Evolutionary conservation across 2,329 filamentous ascomycete genomes (phyloP).

Genomic region (Colletotrichum gigasporum): DNA sequence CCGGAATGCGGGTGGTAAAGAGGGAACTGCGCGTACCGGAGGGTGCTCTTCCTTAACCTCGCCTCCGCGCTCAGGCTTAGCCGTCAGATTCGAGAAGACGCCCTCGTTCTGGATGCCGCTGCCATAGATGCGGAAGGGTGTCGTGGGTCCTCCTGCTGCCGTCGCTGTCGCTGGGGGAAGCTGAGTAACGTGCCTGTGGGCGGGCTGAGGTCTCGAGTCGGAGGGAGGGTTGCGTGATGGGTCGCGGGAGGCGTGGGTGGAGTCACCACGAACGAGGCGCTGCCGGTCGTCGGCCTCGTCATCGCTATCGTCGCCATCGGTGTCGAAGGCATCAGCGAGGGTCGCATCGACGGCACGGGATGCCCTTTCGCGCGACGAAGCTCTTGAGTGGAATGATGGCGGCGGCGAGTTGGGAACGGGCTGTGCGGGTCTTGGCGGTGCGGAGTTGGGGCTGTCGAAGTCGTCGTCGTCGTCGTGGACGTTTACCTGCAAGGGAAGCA

Average conservation of each 20-base stretch:
- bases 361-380: conserved; percentile 63
- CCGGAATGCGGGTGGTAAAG: neutral
- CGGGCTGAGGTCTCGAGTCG: conserved; percentile 32
- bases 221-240: conserved; percentile 30
- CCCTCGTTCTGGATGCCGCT: conserved; percentile 87
- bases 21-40: conserved; percentile 72
- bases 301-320: conserved; percentile 79
- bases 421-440: conserved; percentile 40
- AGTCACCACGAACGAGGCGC: conserved; percentile 79
- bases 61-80: conserved; percentile 84
- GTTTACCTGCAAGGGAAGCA: conserved; percentile 57
- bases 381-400: conserved; percentile 89
- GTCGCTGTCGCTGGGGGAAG: conserved; percentile 37
- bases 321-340: conserved; percentile 93
- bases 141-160: conserved; percentile 36
- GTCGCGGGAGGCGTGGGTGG: conserved; percentile 40
- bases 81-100: conserved; percentile 94
- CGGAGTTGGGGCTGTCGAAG: conserved; percentile 44
- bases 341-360: conserved; percentile 72
- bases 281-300: conserved; percentile 84
- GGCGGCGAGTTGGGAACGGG: conserved; percentile 68
- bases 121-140: conserved; percentile 69
- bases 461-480: conserved; percentile 68
- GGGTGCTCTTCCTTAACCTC: conserved; percentile 88
- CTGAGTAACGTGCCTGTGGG: conserved; percentile 31